Conservation (phyloP, 805 yeast species). For the Candida broadrunensis region DNA sequence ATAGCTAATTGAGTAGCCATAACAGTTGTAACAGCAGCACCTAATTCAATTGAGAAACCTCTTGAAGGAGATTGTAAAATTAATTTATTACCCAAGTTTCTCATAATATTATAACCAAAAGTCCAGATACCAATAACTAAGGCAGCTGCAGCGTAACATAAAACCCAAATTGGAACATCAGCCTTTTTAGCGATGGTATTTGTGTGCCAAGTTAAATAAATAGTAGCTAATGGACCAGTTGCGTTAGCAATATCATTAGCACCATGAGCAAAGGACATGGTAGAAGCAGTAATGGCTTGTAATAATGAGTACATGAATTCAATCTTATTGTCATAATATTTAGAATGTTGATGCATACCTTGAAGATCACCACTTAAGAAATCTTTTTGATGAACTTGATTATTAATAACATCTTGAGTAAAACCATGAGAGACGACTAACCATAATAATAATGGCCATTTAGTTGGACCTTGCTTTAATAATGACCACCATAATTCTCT, state of each 20-base stretch:
- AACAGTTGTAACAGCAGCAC: constrained; percentile 72
- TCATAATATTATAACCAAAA: constrained; percentile 68
- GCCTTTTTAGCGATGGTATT: constrained; percentile 45
- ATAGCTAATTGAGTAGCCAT: constrained; percentile 71
- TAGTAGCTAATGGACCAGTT: constrained; percentile 69
- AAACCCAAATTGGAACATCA: constrained; percentile 69
- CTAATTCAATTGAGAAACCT: constrained; percentile 74
- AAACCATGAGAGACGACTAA: constrained; percentile 57
- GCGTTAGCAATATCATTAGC: constrained; percentile 80
- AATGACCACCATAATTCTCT: constrained; percentile 40
- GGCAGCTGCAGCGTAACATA: constrained; percentile 64
- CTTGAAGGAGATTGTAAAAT: constrained; percentile 76
- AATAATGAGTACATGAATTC: constrained; percentile 66
- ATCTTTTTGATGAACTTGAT: constrained; percentile 40
- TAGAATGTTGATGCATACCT: constrained; percentile 54
- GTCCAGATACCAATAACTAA: constrained; percentile 69
- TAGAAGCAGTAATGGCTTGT: constrained; percentile 71
- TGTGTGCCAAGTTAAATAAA: constrained; percentile 59
- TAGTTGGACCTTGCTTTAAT: constrained; percentile 42
- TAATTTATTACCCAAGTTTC: constrained; percentile 68
- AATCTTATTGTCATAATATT: constrained; percentile 65
- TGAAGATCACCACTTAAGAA: constrained; percentile 45
- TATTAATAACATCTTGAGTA: constrained; percentile 57
- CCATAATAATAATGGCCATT: constrained; percentile 55
- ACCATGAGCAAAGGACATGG: constrained; percentile 82